Conservation (phyloP, 495 filamentous ascomycete genomes). For the Neurospora africana region DNA sequence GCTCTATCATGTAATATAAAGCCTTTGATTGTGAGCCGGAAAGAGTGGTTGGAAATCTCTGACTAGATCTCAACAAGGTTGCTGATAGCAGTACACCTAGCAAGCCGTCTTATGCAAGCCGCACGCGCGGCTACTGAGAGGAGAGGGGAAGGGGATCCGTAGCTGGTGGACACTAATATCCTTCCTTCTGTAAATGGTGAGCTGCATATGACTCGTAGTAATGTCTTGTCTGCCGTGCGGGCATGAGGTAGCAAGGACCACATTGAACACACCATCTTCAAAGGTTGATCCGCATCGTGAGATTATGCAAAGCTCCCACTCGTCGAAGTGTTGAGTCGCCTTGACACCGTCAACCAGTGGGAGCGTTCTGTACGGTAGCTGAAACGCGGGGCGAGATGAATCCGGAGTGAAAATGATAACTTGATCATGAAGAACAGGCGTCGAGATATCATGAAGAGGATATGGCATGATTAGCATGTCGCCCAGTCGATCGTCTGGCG, state of each 20-base stretch:
- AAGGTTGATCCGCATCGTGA: not conserved
- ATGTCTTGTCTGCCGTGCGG: not conserved
- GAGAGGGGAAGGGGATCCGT: not conserved
- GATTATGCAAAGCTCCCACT: not conserved
- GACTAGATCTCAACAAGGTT: not conserved
- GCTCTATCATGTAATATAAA: conserved; percentile 1
- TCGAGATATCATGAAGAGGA: conserved; percentile 4
- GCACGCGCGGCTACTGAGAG: not conserved
- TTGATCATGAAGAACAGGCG: not conserved
- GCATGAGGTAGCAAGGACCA: not conserved
- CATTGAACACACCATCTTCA: not conserved
- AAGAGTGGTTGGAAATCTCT: conserved; percentile 5
- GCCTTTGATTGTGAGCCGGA: not conserved
- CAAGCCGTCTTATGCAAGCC: not conserved
- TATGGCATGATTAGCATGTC: conserved; percentile 1
- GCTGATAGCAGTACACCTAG: not conserved
- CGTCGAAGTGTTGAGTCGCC: not conserved
- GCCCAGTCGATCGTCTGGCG: not conserved
- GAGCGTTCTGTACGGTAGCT: not conserved
- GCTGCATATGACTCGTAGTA: not conserved
- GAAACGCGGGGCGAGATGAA: conserved; percentile 1
- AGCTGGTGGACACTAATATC: not conserved
- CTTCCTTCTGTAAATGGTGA: not conserved
- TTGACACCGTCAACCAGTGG: not conserved
- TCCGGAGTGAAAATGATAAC: not conserved